phyloP scores from a whole-genome alignment of 805 yeast genomes.

The Wickerhamiella alocasiicola region DNA sequence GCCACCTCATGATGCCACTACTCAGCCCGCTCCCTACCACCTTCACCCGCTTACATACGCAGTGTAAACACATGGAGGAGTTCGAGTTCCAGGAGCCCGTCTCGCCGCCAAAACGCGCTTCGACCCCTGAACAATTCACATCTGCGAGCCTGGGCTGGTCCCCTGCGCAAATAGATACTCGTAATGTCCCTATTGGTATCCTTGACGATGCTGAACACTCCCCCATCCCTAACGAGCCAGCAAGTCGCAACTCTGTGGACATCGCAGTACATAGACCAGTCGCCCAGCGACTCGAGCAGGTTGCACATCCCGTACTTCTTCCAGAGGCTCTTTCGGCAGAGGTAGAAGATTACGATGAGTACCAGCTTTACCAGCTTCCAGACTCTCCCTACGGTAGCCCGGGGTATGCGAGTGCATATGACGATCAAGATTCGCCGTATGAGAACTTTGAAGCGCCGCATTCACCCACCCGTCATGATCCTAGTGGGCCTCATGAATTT shows the following conservation, averaged over 20 bases:
- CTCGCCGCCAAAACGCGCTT: not conserved
- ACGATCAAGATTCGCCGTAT: not conserved
- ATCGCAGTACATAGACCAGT: conserved; percentile 1
- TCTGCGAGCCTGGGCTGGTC: not conserved
- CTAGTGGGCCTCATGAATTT: not conserved
- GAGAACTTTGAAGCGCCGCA: not conserved
- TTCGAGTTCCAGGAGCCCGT: too few relatives aligned
- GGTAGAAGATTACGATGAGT: not conserved
- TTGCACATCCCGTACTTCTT: conserved; percentile 5
- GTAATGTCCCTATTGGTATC: not conserved
- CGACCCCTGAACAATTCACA: not conserved
- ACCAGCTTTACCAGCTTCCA: too few relatives aligned
- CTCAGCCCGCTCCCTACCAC: too few relatives aligned
- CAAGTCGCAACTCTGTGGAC: conserved; percentile 1
- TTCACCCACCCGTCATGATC: not conserved
- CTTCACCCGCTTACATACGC: too few relatives aligned
- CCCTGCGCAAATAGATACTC: not conserved
- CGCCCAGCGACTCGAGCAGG: conserved; percentile 2
- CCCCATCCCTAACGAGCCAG: not conserved
- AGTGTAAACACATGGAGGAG: too few relatives aligned
- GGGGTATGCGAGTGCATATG: too few relatives aligned
- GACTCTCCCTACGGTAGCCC: too few relatives aligned
- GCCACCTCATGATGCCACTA: too few relatives aligned
- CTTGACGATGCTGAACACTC: conserved; percentile 6
- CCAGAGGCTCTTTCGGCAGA: conserved; percentile 4